Percentiles rank a stretch among this genome's conserved stretches.
Conservation (phyloP, 2,329 filamentous ascomycete genomes). For the Ophiostoma fasciatum region DNA sequence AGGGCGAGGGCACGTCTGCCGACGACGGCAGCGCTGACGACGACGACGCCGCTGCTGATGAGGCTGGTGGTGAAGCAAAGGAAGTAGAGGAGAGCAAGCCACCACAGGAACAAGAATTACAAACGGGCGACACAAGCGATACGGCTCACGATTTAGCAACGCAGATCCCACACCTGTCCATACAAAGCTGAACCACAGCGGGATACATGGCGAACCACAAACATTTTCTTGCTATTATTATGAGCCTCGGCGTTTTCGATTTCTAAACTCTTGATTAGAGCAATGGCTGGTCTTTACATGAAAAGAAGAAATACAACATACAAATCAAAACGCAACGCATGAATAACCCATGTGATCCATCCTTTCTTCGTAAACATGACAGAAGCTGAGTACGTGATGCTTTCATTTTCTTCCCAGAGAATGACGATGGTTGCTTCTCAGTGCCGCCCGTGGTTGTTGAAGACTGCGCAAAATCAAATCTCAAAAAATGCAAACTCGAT, state of each 20-base stretch:
- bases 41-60: conserved; percentile 15
- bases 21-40: conserved; percentile 19
- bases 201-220: too few species aligned
- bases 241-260: too few species aligned
- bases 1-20: too few species aligned
- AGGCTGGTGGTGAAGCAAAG: conserved; percentile 14
- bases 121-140: too few species aligned
- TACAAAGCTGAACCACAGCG: too few species aligned
- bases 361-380: not conserved
- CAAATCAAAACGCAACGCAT: not conserved
- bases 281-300: conserved; percentile 4
- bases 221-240: too few species aligned
- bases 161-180: not conserved
- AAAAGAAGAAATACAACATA: not conserved
- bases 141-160: not conserved
- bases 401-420: not conserved
- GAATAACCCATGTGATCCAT: not conserved
- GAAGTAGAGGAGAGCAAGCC: not conserved
- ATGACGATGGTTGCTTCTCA: too few species aligned
- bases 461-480: not conserved
- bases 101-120: too few species aligned
- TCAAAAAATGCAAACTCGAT: too few species aligned
- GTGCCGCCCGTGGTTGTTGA: too few species aligned
- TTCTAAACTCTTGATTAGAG: not conserved
- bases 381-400: not conserved